phyloP scores from a whole-genome alignment of 768 basidiomycete genomes.

The Daedaleopsis nitida region DNA sequence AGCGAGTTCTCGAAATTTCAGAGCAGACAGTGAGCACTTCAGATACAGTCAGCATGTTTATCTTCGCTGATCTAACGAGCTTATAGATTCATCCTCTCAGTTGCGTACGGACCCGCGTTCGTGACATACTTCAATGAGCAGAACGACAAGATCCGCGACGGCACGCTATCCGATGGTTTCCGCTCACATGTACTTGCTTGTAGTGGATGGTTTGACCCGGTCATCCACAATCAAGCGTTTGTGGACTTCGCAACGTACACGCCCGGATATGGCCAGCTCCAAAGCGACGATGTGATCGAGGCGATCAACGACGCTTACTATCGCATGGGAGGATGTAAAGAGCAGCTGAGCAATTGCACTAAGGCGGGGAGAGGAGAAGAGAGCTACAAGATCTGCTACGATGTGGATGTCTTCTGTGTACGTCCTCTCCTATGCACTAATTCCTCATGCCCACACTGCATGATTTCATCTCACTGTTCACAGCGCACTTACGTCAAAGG shows the following conservation, averaged over 20 bases:
- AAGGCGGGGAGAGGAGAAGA: conserved; percentile 47
- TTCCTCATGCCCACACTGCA: background rate
- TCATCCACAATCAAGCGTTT: conserved; percentile 62
- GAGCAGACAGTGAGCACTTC: conserved; percentile 47
- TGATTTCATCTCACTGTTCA: too few species aligned
- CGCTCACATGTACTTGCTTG: too few species aligned
- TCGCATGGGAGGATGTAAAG: conserved; percentile 50
- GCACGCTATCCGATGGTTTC: too few species aligned
- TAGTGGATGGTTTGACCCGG: conserved; percentile 68
- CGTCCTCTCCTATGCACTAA: conserved; percentile 22
- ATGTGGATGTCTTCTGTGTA: conserved; percentile 60
- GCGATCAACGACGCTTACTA: conserved; percentile 51
- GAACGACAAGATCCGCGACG: conserved; percentile 50
- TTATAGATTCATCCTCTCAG: conserved; percentile 60
- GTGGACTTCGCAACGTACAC: conserved; percentile 61
- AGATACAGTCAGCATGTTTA: background rate
- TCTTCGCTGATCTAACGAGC: background rate
- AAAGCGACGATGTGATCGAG: conserved; percentile 45
- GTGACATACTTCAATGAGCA: conserved; percentile 66
- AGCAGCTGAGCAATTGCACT: conserved; percentile 56
- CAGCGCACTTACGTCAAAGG: conserved; percentile 50
- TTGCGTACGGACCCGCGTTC: conserved; percentile 67
- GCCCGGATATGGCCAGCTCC: conserved; percentile 67
- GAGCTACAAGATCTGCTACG: conserved; percentile 52
- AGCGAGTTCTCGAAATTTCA: conserved; percentile 50